Evolutionary conservation across 176 grass and related monocot genomes (phyloP), one percentile per base, ranked within the genome.

Genomic region (Metroxylon sagu): DNA sequence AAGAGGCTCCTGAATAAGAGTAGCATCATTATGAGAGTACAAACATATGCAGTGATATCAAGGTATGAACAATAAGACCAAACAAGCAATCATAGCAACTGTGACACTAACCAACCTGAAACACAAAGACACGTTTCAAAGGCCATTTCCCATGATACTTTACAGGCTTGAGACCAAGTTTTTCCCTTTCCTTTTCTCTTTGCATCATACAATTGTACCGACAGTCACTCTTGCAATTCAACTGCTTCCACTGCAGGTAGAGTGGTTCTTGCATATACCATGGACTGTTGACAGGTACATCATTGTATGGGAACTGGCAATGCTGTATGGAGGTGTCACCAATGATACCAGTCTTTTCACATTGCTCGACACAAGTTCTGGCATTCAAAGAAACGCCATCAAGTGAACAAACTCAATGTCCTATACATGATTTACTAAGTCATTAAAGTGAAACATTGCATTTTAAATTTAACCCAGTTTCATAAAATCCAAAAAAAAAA

Each of bases 61-160:
- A 70, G 51, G 29, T 15, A 18, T 55, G 53, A 52, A 14, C 58
- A 52, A 39, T 31, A 29, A 53, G 29, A 28, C 14, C 48, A 29
- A 65, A 74, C 8, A 55, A 27, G 6, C 0, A 29, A 16, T 23
- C 5, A 68, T 50, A 65, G 19, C 19, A 39, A 39, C 31, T 10
- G 31, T 39, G 31, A 39, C 10, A 8, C 2, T 55, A 16, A 48
- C 49, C 74, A 60, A 87, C 92, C 87, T 97, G 87, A 61, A 97
- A 97, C 14, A 88, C 54, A 59, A 56, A 88, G 71, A 85, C 72
- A 69, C 78, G 78, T 25, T 67, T 70, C 57, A 85, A 85, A 5
- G 91, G 86, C 86, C 91, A 96, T 65, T 88, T 90, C 53, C 91
- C 91, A 73, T 90, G 91, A 80, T 95, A 95, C 39, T 95, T 90